These are phyloP conservation scores for Aspergillus fumigatus DNA, from an alignment of 2,329 filamentous ascomycete genomes.

Conservation along the genomic window DNA sequence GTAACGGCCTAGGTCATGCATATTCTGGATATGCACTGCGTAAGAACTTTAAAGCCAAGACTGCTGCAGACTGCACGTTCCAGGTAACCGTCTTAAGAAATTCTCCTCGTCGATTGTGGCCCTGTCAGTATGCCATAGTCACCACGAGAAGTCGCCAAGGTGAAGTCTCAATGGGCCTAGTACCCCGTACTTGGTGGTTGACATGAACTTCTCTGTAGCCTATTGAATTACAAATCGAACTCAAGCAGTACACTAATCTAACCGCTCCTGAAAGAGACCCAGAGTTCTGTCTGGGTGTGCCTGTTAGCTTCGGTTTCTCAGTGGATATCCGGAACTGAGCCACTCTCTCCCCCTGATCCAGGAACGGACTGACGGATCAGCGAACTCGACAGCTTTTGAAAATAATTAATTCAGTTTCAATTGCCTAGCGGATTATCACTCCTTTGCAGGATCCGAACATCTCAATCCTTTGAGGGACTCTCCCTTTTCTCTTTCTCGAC, in stretches of 20 bases:
- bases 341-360: slow-evolving; percentile 15
- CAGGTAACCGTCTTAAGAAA: neutral
- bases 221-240: neutral
- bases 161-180: no score
- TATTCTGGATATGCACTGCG: neutral
- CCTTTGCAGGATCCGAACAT: neutral
- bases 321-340: slow-evolving; percentile 10
- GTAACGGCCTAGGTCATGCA: slow-evolving; percentile 2
- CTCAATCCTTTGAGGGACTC: neutral
- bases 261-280: neutral
- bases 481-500: neutral
- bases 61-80: slow-evolving; percentile 6
- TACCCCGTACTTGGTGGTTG: neutral
- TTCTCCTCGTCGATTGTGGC: neutral
- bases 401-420: neutral
- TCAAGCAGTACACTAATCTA: neutral
- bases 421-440: neutral
- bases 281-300: neutral
- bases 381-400: slow-evolving; percentile 4
- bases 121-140: no score
- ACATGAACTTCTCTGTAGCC: neutral
- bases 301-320: slow-evolving; percentile 1
- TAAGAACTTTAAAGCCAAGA: slow-evolving; percentile 4
- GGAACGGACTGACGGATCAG: slow-evolving; percentile 16
- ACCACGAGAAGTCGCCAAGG: no score